phyloP scores from a whole-genome alignment of 2,329 filamentous ascomycete genomes.

The Cryphonectria japonica region DNA sequence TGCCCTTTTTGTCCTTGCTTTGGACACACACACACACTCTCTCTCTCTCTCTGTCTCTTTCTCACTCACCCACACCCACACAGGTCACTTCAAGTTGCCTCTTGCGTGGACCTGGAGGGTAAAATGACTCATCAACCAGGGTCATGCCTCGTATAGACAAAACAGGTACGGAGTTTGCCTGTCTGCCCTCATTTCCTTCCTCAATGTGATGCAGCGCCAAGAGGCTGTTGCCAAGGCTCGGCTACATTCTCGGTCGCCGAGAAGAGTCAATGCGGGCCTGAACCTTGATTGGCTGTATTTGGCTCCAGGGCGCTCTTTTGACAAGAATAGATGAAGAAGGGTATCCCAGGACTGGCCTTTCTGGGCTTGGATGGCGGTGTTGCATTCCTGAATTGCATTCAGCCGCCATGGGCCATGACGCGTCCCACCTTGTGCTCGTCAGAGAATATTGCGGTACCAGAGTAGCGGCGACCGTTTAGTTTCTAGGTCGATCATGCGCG shows the following conservation, averaged over 20 bases:
- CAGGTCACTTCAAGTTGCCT: background rate
- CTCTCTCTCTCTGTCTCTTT: too few species aligned
- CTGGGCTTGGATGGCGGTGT: background rate
- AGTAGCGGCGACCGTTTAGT: background rate
- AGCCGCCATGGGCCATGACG: background rate
- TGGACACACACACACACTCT: too few species aligned
- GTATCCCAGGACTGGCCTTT: background rate
- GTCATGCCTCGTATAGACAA: background rate
- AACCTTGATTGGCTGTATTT: background rate
- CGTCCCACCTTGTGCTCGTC: background rate
- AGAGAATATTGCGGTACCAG: background rate
- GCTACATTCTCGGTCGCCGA: conserved; percentile 23
- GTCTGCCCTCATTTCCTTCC: background rate
- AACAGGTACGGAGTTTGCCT: background rate
- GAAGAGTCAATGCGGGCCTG: background rate
- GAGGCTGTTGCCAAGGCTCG: conserved; percentile 12
- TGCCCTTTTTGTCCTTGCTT: background rate
- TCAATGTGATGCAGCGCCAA: background rate
- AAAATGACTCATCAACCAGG: background rate
- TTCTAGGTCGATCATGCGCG: background rate
- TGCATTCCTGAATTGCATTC: background rate
- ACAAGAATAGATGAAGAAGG: background rate
- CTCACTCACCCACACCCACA: background rate
- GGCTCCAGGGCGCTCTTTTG: background rate
- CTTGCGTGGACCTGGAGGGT: background rate